phyloP scores from a whole-genome alignment of 1,284 basidiomycete species.

The Bjerkandera adusta region DNA sequence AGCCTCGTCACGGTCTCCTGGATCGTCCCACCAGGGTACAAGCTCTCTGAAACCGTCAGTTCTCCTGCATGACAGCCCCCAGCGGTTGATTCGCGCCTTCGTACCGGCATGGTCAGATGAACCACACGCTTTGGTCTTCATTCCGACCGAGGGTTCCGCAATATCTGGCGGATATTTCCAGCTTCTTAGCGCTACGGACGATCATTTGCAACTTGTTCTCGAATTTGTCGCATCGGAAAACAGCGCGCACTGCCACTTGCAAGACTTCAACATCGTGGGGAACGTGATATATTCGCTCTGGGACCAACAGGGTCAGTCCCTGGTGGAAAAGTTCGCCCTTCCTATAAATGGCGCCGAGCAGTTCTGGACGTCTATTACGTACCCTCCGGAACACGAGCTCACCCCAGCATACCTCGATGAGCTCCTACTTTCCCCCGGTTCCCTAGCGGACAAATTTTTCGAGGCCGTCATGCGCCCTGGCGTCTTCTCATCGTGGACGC shows the following conservation, averaged over 20 bases:
- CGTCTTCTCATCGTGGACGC: constrained; percentile 79
- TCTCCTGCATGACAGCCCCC: constrained; percentile 55
- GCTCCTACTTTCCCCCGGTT: constrained; percentile 67
- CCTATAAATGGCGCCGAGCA: constrained; percentile 33
- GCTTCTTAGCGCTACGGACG: constrained; percentile 49
- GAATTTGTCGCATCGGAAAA: constrained; percentile 55
- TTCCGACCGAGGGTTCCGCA: constrained; percentile 60
- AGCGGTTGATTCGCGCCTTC: constrained; percentile 60
- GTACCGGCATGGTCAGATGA: constrained; percentile 38
- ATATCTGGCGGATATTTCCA: constrained; percentile 71
- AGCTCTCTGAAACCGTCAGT: constrained; percentile 41
- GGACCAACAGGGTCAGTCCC: constrained; percentile 76
- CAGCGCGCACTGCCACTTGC: constrained; percentile 67
- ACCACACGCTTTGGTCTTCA: constrained; percentile 60
- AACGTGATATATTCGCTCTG: constrained; percentile 63
- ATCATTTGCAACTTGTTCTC: constrained; percentile 55
- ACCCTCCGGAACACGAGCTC: constrained; percentile 67
- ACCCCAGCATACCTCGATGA: constrained; percentile 88
- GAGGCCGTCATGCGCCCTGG: constrained; percentile 83
- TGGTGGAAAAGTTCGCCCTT: constrained; percentile 56
- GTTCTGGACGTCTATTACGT: constrained; percentile 54
- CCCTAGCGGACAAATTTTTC: constrained; percentile 77
- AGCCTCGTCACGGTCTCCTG: constrained; percentile 34
- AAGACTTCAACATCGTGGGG: constrained; percentile 64
- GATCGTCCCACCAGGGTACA: constrained; percentile 29